These are phyloP conservation scores for Heterobasidion irregulare DNA, from an alignment of 1,284 basidiomycete genomes.

Conservation along the genomic window DNA sequence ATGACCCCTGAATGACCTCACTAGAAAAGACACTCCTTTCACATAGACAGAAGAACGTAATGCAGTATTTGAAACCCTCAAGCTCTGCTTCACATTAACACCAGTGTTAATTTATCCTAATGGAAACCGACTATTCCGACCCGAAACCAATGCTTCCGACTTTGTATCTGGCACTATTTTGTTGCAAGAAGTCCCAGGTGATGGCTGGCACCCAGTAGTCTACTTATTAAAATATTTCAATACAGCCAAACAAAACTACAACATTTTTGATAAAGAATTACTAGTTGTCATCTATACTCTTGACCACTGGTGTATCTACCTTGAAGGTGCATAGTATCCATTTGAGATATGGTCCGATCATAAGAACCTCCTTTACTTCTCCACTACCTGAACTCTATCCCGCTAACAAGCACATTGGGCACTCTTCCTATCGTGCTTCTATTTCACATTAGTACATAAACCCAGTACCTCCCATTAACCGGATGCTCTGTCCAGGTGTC, in stretches of 20 bases:
- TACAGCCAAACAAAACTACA: slow-evolving; percentile 12
- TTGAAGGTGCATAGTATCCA: slow-evolving; percentile 14
- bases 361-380: slow-evolving; percentile 22
- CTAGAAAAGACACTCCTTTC: slow-evolving; percentile 3
- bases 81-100: slow-evolving; percentile 5
- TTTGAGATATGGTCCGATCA: slow-evolving; percentile 22
- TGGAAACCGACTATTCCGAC: not conserved
- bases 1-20: not conserved
- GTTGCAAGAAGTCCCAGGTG: not conserved
- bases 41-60: slow-evolving; percentile 15
- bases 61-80: slow-evolving; percentile 21
- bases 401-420: slow-evolving; percentile 27
- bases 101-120: not conserved
- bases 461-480: slow-evolving; percentile 3
- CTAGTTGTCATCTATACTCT: slow-evolving; percentile 7
- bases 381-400: slow-evolving; percentile 19
- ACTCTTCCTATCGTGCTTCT: slow-evolving; percentile 10
- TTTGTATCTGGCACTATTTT: slow-evolving; percentile 3
- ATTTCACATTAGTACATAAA: slow-evolving; percentile 7
- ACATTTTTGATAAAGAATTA: slow-evolving; percentile 11
- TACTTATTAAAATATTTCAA: slow-evolving; percentile 5
- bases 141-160: slow-evolving; percentile 1
- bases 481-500: slow-evolving; percentile 1
- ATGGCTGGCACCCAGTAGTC: slow-evolving; percentile 5
- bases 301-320: slow-evolving; percentile 14